Conservation (phyloP, 2,329 filamentous ascomycete species). For the Coniella lustricola region DNA sequence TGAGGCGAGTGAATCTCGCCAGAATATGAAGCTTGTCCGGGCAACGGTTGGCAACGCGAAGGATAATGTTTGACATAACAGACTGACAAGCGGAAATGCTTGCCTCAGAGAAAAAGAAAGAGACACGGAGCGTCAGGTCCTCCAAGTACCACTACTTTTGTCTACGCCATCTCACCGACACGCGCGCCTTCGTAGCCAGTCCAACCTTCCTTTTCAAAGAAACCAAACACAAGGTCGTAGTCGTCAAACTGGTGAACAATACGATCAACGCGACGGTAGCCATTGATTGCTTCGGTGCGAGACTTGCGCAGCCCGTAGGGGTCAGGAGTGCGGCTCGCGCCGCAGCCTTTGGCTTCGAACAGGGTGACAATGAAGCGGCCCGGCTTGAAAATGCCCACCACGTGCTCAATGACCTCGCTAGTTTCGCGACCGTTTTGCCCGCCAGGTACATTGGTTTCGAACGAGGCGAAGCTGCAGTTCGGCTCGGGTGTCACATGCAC, state of each 20-base stretch:
- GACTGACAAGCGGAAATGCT: neutral
- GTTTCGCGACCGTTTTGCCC: slow-evolving; percentile 83
- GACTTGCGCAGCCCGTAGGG: slow-evolving; percentile 33
- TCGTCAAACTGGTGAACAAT: slow-evolving; percentile 97
- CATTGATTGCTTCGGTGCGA: slow-evolving; percentile 69
- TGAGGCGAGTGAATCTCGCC: neutral
- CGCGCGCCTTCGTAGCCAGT: slow-evolving; percentile 44
- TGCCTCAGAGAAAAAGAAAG: neutral
- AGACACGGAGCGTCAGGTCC: too few relatives aligned
- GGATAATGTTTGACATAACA: neutral
- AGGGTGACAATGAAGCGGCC: slow-evolving; percentile 96
- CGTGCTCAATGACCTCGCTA: slow-evolving; percentile 84
- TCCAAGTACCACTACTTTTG: neutral
- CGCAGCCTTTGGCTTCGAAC: slow-evolving; percentile 74
- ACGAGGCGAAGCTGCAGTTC: slow-evolving; percentile 93
- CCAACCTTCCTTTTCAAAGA: slow-evolving; percentile 88
- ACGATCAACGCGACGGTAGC: slow-evolving; percentile 83
- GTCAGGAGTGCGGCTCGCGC: slow-evolving; percentile 30
- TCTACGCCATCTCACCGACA: slow-evolving; percentile 44
- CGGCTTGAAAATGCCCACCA: slow-evolving; percentile 92
- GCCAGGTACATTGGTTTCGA: slow-evolving; percentile 95
- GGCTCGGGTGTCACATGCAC: slow-evolving; percentile 97
- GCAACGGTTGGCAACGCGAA: too few relatives aligned
- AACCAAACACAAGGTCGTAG: slow-evolving; percentile 93
- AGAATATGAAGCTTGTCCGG: too few relatives aligned